Evolutionary conservation across 345 rosid genomes (phyloP), one percentile per base, ranked within the genome.

Genomic region (Syzygium oleosum): DNA sequence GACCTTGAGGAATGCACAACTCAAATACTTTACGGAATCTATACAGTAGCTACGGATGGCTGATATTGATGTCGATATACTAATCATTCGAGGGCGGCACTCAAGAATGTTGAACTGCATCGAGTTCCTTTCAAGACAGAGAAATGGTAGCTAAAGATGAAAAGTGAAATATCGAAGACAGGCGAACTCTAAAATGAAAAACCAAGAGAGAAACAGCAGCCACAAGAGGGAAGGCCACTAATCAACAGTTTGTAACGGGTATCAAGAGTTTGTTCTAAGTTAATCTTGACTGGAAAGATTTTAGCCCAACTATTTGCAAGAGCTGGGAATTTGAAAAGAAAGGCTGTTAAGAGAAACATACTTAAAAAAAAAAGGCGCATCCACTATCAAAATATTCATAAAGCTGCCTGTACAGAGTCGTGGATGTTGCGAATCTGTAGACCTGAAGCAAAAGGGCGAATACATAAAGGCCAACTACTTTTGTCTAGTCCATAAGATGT

Each of bases 321-420:
- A 61, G 34, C 68, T 61, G 29, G 5, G 63, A 58, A 23, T 58
- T 23, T 58, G 63, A 58, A 58, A 23, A 58, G 14, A 10, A 25
- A 61, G 27, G 31, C 68, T 0, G 2, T 61, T 1, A n/a, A 3
- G 68, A 27, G 68, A 61, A 12, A 12, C 34, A 0, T 27, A 5
- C 31, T 61, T 61, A 0, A 0, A 25, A 58, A 23, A 56, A 58
- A 58, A 58, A 0, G 14, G 61, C 61, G 23, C n/a, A 56, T 56
- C 61, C 61, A 1, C n/a, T 27, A 56, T 56, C 61, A 56, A 56
- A 56, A 56, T 56, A 56, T 56, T 3, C 61, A 56, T 23, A 23
- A 56, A 56, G 61, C 61, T 56, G 27, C 61, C 1, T 23, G n/a
- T 0, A 56, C 61, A 56, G 61, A 23, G 61, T 56, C 2, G 0